Evolutionary conservation across 2,329 filamentous ascomycete genomes (phyloP).

Genomic region (Scleromitrula shiraiana): DNA sequence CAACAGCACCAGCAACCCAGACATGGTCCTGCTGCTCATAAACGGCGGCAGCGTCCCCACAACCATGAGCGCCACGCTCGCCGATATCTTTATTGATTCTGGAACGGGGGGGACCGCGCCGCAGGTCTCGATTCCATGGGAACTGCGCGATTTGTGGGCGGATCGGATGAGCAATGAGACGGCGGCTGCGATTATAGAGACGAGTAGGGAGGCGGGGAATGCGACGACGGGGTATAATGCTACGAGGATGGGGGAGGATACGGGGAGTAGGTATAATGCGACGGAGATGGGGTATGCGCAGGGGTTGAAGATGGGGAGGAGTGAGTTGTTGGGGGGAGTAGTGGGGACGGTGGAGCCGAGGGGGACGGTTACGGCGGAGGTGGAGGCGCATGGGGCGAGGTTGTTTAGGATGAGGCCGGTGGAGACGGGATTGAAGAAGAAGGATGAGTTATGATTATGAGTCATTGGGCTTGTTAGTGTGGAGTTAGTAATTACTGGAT

Average conservation of each 20-base stretch:
- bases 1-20: constrained; percentile 35
- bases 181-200: constrained; percentile 37
- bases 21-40: constrained; percentile 39
- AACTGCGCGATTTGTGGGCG: constrained; percentile 48
- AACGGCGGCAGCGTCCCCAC: constrained; percentile 38
- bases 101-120: constrained; percentile 35
- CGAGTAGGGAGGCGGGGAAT: constrained; percentile 30
- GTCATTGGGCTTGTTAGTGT: constrained; percentile 8
- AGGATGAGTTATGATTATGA: constrained; percentile 36
- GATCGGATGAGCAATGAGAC: constrained; percentile 42
- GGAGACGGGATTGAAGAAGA: constrained; percentile 26
- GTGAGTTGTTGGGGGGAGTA: constrained; percentile 40
- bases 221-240: constrained; percentile 27
- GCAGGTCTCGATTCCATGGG: constrained; percentile 39
- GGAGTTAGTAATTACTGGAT: neutral
- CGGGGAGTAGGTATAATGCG: constrained; percentile 42
- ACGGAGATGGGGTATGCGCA: constrained; percentile 41
- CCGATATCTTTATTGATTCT: constrained; percentile 44
- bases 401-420: constrained; percentile 36
- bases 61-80: constrained; percentile 41
- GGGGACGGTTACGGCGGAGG: constrained; percentile 36
- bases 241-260: constrained; percentile 21
- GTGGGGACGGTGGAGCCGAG: constrained; percentile 35
- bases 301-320: constrained; percentile 35
- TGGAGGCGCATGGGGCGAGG: constrained; percentile 42